phyloP scores from a whole-genome alignment of 2,329 filamentous ascomycete species.

The Trichoderma brevicompactum region DNA sequence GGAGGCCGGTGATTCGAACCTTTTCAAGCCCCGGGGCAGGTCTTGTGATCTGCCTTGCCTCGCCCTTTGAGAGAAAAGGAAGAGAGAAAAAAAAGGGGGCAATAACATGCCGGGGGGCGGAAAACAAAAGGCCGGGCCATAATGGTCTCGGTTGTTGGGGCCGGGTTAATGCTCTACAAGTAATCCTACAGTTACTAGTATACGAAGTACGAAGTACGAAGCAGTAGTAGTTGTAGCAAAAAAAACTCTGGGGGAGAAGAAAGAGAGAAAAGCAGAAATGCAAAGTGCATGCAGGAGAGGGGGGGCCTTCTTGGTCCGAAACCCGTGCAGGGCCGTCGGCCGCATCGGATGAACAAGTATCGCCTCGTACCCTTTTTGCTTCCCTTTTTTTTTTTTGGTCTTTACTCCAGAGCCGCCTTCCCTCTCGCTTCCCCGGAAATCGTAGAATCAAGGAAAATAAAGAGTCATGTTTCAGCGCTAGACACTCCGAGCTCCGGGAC shows the following conservation, averaged over 20 bases:
- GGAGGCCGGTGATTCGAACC: background rate
- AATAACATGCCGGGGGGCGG: background rate
- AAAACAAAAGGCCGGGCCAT: background rate
- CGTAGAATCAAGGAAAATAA: background rate
- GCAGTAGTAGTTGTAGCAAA: background rate
- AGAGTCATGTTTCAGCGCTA: conserved; percentile 15
- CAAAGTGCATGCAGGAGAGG: too few relatives aligned
- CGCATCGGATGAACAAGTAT: too few relatives aligned
- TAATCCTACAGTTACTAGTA: too few relatives aligned
- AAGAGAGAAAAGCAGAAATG: too few relatives aligned
- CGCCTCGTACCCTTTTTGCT: too few relatives aligned
- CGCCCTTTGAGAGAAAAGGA: conserved; percentile 1
- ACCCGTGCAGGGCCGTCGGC: too few relatives aligned
- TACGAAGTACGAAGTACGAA: too few relatives aligned
- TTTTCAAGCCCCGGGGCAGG: background rate
- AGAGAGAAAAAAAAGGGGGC: background rate
- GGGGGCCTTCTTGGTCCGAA: too few relatives aligned
- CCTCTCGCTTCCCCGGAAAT: background rate
- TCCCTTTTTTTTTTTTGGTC: too few relatives aligned
- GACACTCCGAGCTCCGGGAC: conserved; percentile 1
- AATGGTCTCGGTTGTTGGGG: background rate
- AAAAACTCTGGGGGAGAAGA: background rate
- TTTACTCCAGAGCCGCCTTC: too few relatives aligned
- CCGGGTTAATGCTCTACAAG: too few relatives aligned
- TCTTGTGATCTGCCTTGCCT: conserved; percentile 15